These are phyloP conservation scores for Debaryomycetaceae sp. DNA, from an alignment of 1,139 yeast species.

Conservation along the genomic window DNA sequence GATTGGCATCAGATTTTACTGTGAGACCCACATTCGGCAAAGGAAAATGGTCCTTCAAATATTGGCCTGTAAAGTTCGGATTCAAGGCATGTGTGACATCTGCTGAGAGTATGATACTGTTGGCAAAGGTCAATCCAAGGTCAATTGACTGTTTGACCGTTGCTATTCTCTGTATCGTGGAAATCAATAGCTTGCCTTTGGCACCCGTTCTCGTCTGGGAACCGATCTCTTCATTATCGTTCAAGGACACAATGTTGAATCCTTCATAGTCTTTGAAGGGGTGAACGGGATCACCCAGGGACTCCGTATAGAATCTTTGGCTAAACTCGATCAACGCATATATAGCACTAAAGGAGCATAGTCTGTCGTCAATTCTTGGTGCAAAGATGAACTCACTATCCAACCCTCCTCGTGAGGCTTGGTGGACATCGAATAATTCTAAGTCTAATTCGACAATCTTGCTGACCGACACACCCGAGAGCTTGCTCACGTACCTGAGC, in stretches of 20 bases:
- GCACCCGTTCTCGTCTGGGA: slow-evolving; percentile 43
- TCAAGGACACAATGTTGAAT: slow-evolving; percentile 35
- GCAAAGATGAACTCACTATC: slow-evolving; percentile 39
- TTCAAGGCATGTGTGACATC: slow-evolving; percentile 47
- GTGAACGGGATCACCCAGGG: slow-evolving; percentile 9
- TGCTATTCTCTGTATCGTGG: slow-evolving; percentile 12
- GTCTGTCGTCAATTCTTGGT: slow-evolving; percentile 44
- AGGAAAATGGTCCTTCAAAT: slow-evolving; percentile 39
- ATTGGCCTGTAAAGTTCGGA: slow-evolving; percentile 38
- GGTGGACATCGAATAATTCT: slow-evolving; percentile 41
- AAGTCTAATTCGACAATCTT: slow-evolving; percentile 35
- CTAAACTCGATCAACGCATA: slow-evolving; percentile 28
- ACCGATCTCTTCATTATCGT: slow-evolving; percentile 46
- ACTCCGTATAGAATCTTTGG: slow-evolving; percentile 7
- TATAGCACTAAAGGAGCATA: slow-evolving; percentile 42
- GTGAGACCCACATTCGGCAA: slow-evolving; percentile 42
- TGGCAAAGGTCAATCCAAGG: slow-evolving; percentile 16
- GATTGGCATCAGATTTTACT: slow-evolving; percentile 39
- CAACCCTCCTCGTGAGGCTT: slow-evolving; percentile 40
- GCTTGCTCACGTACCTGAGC: slow-evolving; percentile 30
- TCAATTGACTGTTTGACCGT: slow-evolving; percentile 2
- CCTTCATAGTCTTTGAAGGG: slow-evolving; percentile 23
- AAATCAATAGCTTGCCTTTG: slow-evolving; percentile 27
- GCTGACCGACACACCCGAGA: slow-evolving; percentile 23
- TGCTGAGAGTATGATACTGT: slow-evolving; percentile 39